Base-by-base conservation (phyloP, 1,284 basidiomycete species). In the Papiliotrema terrestris region DNA sequence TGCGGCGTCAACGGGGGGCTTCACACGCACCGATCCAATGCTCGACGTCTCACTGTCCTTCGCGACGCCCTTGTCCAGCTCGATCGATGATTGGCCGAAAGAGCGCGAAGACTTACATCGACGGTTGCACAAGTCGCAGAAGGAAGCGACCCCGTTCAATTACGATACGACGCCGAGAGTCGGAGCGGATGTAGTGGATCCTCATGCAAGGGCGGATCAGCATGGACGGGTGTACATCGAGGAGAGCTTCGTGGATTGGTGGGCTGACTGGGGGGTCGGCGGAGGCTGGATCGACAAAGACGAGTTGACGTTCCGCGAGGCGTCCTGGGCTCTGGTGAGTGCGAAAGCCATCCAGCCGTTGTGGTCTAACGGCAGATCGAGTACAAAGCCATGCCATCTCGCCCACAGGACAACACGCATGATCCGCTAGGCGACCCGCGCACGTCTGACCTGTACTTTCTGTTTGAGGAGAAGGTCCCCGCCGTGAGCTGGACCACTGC, bases 391-490 rank as follows among this genome's bases (percentile, higher is more conserved):
- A 69, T 49, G 26, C 65, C 72, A 2, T 54, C 52, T 6, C 51
- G 55, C 20, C 48, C 58, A 14, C 55, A 65, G 20, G 69, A 57
- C 65, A 45, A 56, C 26, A 46, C 54, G 6, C 26, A 44, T 39
- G 58, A 62, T 42, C 55, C 66, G 8, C 71, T 72, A 0, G 60
- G 56, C 6, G 85, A 86, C 62, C 84, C 83, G 0, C 80, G 84
- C 17, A 82, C 79, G 1, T 74, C 80, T 13, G 77, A 82, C 0
- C 82, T 84, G 0, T 81, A 88, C 44, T 82, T 92, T 51, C 79
- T 94, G 6, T 91, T 89, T 63, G 90, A 94, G 74, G 91, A 93
- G 68, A 88, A 89, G 55, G 88, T 94, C 3, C 91, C 90, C 5
- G 20, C 55, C 23, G 71, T 72, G 29, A 47, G 64, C 29, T 61